Evolutionary conservation across 2,329 filamentous ascomycete species (phyloP).

Genomic region (Didymosphaeria variabile): DNA sequence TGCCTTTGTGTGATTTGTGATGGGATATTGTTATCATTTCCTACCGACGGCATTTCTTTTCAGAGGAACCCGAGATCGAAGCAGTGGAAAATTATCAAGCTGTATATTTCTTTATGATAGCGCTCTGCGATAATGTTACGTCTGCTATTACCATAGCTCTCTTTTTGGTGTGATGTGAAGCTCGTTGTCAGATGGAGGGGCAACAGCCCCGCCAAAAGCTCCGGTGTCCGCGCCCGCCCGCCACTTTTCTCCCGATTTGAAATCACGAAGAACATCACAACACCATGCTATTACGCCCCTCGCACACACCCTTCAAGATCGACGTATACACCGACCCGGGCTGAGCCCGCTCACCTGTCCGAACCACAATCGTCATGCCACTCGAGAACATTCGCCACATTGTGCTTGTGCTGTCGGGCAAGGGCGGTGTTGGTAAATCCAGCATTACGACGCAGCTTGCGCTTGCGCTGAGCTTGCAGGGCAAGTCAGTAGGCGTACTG

Average conservation of each 20-base stretch:
- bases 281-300: constrained; percentile 24
- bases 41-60: background rate
- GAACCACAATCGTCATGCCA: constrained; percentile 61
- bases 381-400: constrained; percentile 78
- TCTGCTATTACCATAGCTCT: background rate
- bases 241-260: constrained; percentile 43
- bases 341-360: constrained; percentile 25
- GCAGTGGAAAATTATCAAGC: background rate
- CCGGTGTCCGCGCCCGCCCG: constrained; percentile 38
- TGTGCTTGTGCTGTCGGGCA: constrained; percentile 87
- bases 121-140: background rate
- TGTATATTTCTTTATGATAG: background rate
- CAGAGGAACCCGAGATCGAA: background rate
- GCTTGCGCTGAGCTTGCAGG: constrained; percentile 83
- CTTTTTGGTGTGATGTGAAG: background rate
- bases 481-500: constrained; percentile 90
- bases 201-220: constrained; percentile 19
- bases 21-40: background rate
- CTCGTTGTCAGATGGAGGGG: constrained; percentile 11
- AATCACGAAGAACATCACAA: constrained; percentile 36
- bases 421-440: constrained; percentile 97
- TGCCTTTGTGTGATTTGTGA: background rate
- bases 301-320: background rate
- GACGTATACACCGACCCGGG: constrained; percentile 25
- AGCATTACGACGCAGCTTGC: constrained; percentile 97